Conservation (phyloP, 371 early-diverging fungal genomes). For the Parasitella parasitica region DNA sequence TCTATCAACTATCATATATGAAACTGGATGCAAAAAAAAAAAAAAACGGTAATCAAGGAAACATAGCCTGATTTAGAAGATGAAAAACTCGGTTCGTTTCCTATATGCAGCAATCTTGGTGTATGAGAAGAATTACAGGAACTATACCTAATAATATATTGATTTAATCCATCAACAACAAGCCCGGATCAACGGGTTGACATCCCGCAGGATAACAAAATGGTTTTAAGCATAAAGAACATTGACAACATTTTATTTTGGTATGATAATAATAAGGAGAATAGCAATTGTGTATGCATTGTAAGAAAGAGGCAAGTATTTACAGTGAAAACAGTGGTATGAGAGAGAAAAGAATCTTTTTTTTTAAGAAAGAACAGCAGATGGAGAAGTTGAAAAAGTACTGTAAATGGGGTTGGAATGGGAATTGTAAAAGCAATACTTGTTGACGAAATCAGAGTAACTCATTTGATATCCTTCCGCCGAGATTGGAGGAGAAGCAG, state of each 20-base stretch:
- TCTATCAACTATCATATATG: too few species aligned
- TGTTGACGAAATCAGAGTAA: constrained; percentile 58
- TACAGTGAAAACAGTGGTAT: constrained; percentile 9
- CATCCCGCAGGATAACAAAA: background rate
- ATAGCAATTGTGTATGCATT: background rate
- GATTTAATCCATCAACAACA: background rate
- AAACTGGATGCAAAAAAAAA: background rate
- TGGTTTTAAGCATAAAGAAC: background rate
- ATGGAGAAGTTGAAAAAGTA: constrained; percentile 40
- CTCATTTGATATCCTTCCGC: constrained; percentile 24
- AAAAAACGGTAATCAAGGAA: background rate
- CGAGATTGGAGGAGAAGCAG: constrained; percentile 3
- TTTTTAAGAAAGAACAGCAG: constrained; percentile 23
- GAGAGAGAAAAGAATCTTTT: background rate
- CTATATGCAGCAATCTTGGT: background rate
- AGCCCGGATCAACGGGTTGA: background rate
- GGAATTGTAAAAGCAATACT: constrained; percentile 59
- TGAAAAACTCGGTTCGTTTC: background rate
- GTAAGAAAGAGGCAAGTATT: constrained; percentile 3
- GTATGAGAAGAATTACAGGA: too few species aligned
- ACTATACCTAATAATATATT: background rate
- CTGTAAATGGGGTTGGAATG: constrained; percentile 28
- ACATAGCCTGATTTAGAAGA: background rate
- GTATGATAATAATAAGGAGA: background rate
- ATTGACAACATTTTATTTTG: background rate